Base-by-base conservation (phyloP, 306 rosid genomes). In the Herpetospermum pedunculosum region DNA sequence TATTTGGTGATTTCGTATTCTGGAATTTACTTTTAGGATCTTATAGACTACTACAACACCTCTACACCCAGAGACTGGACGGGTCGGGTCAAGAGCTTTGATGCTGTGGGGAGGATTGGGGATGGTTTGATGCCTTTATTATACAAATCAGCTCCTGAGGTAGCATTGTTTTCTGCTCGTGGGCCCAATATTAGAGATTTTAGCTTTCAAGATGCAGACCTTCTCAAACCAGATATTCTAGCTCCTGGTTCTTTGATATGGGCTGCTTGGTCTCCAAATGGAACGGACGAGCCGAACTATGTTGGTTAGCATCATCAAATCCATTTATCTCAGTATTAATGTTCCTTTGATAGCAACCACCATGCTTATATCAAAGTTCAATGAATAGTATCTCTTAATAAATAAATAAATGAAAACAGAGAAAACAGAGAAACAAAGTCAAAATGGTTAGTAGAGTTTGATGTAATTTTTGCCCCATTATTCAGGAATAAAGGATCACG, bases 221-320 rank as follows among this genome's bases (percentile, higher is more conserved):
- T 95, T 86, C 97, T 95, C 78, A 95, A 95, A 82, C 99, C 99
- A 38, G 99, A 95, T 80, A 87, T 95, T 78, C 85, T 95, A 67
- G 99, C 99, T 76, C 99, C 99, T 43, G 99, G 99, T 83, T 88
- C 96, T 72, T 81, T 95, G 76, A 95, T 95, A 76, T 95, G 99
- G 99, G 96, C 90, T 81, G 99, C 99, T 71, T 95, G 99, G 99
- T 88, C 96, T 80, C 97, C 92, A 67, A 95, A 95, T 83, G 99
- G 99, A 76, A 95, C 99, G 1, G 99, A 95, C 64, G 99, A 95
- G 50, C 85, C 99, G 23, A 89, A 95, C 81, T 95, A 89, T 65
- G 84, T 73, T 37, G 99, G 99, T 91, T 76, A 81, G 81, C 72
- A 76, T 62, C 46, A 72, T 43, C 29, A 28, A 59, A 23, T 41